Evolutionary conservation across 163 green algal genomes (phyloP), one percentile per base, ranked within the genome.

Genomic region (Chlamydomonas reinhardtii): DNA sequence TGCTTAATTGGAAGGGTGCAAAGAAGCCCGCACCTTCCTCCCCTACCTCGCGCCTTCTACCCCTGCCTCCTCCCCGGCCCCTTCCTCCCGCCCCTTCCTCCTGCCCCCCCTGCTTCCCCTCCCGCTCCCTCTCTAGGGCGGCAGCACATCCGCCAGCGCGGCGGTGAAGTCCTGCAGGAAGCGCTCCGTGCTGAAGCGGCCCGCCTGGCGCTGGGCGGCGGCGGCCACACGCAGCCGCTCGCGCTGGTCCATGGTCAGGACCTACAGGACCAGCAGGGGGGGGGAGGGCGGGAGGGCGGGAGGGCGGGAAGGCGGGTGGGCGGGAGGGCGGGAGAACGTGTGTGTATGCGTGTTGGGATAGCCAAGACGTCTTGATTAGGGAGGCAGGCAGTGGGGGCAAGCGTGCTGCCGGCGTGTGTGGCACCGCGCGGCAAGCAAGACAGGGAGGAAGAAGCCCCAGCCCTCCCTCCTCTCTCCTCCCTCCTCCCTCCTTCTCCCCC

Each of bases 201-300:
- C 82, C 11, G 91, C 85, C 9, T 91, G 89, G 74, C 76, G 89
- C 71, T 94, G 91, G 3, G 94, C 96, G 15, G 93, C 94, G 16
- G 90, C 93, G 16, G 96, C 92, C 31, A 98, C 94, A 20, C 82
- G 85, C 61, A 96, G 83, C 69, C 96, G 87, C 52, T 94, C 89
- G 2, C 71, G 24, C 76, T 97, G 91, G 8, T 93, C 90, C 95
- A 98, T 97, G 68, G 83, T 90, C 52, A 98, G 82, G 69, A 97
- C 91, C 80, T 88, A 80, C 32, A 25, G 54, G 52, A 32, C n/a
- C n/a, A n/a, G n/a, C n/a, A n/a, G n/a, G n/a, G n/a, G 48, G 52
- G 59, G 35, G 27, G 27, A 64, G 35, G 73, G 73, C 6, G 29
- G 2, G 2, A 32, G 64, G 61, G 4, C 4, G 32, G 31, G 31